phyloP scores from a whole-genome alignment of 352 stramenopile genomes.

The Phytophthora syringae region DNA sequence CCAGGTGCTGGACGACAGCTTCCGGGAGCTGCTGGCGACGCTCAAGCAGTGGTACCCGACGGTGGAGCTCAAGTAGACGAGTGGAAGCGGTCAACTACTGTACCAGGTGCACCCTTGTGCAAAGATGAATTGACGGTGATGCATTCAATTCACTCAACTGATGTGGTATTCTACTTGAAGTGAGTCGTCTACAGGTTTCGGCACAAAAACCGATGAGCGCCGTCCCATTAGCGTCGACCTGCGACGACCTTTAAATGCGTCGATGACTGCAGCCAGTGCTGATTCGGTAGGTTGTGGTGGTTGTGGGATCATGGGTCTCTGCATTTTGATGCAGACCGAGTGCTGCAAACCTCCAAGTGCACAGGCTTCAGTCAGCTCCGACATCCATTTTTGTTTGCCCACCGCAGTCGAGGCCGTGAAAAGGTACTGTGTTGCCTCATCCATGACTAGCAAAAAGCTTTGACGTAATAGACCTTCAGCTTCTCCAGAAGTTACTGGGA shows the following conservation, averaged over 20 bases:
- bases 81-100: neutral
- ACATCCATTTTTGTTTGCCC: slow-evolving; percentile 69
- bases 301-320: slow-evolving; percentile 6
- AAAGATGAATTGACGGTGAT: slow-evolving; percentile 9
- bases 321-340: slow-evolving; percentile 26
- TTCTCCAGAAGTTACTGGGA: slow-evolving; percentile 16
- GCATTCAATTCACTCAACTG: slow-evolving; percentile 30
- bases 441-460: slow-evolving; percentile 46
- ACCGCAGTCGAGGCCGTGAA: slow-evolving; percentile 47
- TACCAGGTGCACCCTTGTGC: neutral
- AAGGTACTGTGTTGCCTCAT: slow-evolving; percentile 27
- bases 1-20: slow-evolving; percentile 86
- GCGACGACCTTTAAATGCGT: slow-evolving; percentile 23
- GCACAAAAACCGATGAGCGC: slow-evolving; percentile 24
- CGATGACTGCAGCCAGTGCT: slow-evolving; percentile 26
- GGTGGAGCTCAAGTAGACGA: slow-evolving; percentile 54
- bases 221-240: no score
- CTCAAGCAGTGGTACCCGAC: slow-evolving; percentile 83
- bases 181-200: slow-evolving; percentile 18
- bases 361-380: no score
- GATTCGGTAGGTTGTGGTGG: no score
- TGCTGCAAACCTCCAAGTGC: slow-evolving; percentile 13
- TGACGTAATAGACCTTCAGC: slow-evolving; percentile 35
- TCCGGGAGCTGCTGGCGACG: slow-evolving; percentile 65
- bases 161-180: slow-evolving; percentile 62